Percentiles rank a stretch among this genome's conserved stretches.
Conservation (phyloP, 2,329 filamentous ascomycete genomes). For the Calonectria hongkongensis region DNA sequence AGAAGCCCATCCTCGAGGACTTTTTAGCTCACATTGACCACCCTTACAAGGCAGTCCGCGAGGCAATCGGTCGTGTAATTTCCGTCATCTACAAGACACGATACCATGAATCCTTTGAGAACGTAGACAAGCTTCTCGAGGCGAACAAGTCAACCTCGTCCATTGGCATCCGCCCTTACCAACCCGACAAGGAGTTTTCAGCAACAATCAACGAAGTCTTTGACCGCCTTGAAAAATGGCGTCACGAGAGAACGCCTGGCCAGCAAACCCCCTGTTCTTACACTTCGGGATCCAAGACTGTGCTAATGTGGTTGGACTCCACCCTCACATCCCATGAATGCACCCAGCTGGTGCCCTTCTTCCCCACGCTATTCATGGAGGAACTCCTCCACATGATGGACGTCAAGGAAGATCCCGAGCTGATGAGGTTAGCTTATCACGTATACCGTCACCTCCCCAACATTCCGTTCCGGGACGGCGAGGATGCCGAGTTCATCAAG, state of each 20-base stretch:
- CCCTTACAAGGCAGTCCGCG: constrained; percentile 97
- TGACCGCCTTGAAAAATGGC: constrained; percentile 88
- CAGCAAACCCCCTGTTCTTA: constrained; percentile 96
- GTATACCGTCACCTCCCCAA: constrained; percentile 98
- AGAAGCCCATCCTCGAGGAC: constrained; percentile 90
- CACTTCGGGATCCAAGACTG: constrained; percentile 96
- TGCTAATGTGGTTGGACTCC: constrained; percentile 94
- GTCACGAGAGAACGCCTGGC: constrained; percentile 86
- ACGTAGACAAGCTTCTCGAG: constrained; percentile 84
- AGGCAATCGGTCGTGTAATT: constrained; percentile 93
- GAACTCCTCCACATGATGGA: constrained; percentile 99
- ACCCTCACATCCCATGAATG: constrained; percentile 95
- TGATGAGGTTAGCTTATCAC: constrained; percentile 95
- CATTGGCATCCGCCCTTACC: constrained; percentile 89
- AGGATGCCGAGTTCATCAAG: constrained; percentile 89
- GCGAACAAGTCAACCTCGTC: constrained; percentile 87
- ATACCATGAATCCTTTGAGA: constrained; percentile 94
- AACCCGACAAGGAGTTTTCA: constrained; percentile 83
- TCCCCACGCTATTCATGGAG: constrained; percentile 91
- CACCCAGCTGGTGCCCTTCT: constrained; percentile 92
- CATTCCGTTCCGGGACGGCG: constrained; percentile 90
- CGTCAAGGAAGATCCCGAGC: constrained; percentile 97
- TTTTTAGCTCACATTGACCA: constrained; percentile 95
- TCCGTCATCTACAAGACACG: constrained; percentile 91
- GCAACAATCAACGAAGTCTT: constrained; percentile 85